Evolutionary conservation across 352 stramenopile genomes (phyloP), one percentile per base, ranked within the genome.

Genomic region (Aphanomyces astaci): DNA sequence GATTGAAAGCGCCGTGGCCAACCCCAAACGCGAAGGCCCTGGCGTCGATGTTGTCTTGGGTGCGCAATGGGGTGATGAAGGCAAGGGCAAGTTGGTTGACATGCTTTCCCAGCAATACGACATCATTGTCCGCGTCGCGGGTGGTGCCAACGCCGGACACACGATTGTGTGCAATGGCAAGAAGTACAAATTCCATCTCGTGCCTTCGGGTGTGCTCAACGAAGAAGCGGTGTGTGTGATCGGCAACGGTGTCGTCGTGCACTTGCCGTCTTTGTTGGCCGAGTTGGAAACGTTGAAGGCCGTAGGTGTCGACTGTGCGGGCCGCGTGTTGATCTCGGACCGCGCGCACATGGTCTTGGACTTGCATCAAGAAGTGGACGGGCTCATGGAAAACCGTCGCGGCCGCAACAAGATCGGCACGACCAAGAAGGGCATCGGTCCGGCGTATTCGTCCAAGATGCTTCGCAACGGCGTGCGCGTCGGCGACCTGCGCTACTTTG

Each of bases 141-240:
- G 97, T 55, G 97, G 97, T 45, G 97, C 95, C 30, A 99, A 99
- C 84, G 97, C 97, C 28, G 97, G 97, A 30, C 97, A 99, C 83
- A 99, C 97, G 46, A 99, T 99, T 75, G 95, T 99, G 53, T 95
- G 98, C 62, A 82, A 99, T 52, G 86, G 91, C 54, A 97, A 97
- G 81, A 98, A 98, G 78, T 99, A 99, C 87, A 99, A 98, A 78
- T 99, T 99, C 81, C 97, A 99, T 82, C 78, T 99, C 4, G 82
- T 99, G 62, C 97, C 97, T 2, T 98, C 90, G 46, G 97, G 96
- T 53, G 98, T 99, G 63, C 77, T 99, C 45, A 98, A 99, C 78
- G 82, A 90, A 30, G 80, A 96, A 49, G 95, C 94, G 0, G 89
- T 92, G 36, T 98, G 96, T 74, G 86, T 99, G n/a, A 96, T 99